These are phyloP conservation scores for Heterobasidion occidentale DNA, from an alignment of 1,284 basidiomycete species.

Conservation along the genomic window DNA sequence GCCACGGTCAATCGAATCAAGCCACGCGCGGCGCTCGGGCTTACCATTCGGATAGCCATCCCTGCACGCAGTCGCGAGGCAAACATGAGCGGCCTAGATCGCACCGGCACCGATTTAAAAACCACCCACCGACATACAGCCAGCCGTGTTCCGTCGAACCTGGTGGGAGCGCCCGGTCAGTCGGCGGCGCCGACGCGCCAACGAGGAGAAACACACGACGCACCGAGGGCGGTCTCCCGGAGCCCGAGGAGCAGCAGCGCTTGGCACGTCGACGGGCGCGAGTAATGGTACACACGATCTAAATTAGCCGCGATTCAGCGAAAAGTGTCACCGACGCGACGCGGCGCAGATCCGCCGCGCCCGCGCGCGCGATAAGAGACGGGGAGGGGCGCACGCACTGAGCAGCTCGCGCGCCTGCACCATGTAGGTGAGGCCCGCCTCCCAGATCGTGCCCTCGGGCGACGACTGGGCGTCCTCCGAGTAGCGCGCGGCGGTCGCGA, in stretches of 20 bases:
- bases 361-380: neutral
- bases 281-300: slow-evolving; percentile 64
- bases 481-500: slow-evolving; percentile 71
- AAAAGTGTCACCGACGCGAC: neutral
- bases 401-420: slow-evolving; percentile 61
- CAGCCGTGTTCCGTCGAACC: slow-evolving; percentile 76
- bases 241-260: slow-evolving; percentile 73
- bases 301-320: slow-evolving; percentile 5
- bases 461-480: slow-evolving; percentile 38
- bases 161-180: slow-evolving; percentile 10
- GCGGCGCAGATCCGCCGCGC: neutral
- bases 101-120: neutral
- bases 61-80: slow-evolving; percentile 28
- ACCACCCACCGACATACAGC: slow-evolving; percentile 61
- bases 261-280: slow-evolving; percentile 64
- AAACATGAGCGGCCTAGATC: slow-evolving; percentile 6
- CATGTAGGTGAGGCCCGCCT: slow-evolving; percentile 63
- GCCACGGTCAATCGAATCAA: neutral
- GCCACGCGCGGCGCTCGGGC: neutral
- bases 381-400: slow-evolving; percentile 30
- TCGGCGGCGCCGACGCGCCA: neutral
- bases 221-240: slow-evolving; percentile 76
- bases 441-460: slow-evolving; percentile 52
- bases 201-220: slow-evolving; percentile 2
- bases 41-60: slow-evolving; percentile 71